Evolutionary conservation across 202 grass and related monocot species (phyloP).

Genomic region (Thinopyrum obtusiflorum): DNA sequence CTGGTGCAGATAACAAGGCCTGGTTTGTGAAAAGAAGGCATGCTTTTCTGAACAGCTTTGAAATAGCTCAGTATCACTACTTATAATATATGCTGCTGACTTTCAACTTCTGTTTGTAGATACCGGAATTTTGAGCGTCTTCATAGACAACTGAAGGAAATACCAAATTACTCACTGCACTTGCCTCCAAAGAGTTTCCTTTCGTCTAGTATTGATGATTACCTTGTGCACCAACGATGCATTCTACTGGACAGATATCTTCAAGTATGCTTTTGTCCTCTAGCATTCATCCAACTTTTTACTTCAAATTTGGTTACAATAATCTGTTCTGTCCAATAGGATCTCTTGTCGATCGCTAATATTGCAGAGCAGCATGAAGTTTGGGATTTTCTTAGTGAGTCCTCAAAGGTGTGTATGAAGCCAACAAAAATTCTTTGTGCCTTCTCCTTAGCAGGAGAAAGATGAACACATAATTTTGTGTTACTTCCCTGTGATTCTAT

Average conservation of each 20-base stretch:
- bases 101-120: slow-evolving; percentile 52
- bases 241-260: slow-evolving; percentile 98
- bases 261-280: slow-evolving; percentile 61
- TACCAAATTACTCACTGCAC: slow-evolving; percentile 96
- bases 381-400: slow-evolving; percentile 91
- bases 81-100: slow-evolving; percentile 26
- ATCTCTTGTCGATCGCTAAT: slow-evolving; percentile 90
- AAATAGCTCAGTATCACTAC: slow-evolving; percentile 9
- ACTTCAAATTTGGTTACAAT: slow-evolving; percentile 26
- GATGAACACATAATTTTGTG: neutral
- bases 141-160: slow-evolving; percentile 87
- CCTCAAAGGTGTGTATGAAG: slow-evolving; percentile 65
- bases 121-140: slow-evolving; percentile 96
- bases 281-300: slow-evolving; percentile 15
- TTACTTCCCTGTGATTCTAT: slow-evolving; percentile 36
- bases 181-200: slow-evolving; percentile 97
- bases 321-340: slow-evolving; percentile 50
- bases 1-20: slow-evolving; percentile 80
- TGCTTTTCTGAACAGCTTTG: slow-evolving; percentile 40
- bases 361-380: slow-evolving; percentile 97
- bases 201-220: slow-evolving; percentile 97
- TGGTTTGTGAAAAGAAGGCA: slow-evolving; percentile 99
- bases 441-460: slow-evolving; percentile 34
- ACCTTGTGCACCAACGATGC: slow-evolving; percentile 93
- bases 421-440: slow-evolving; percentile 3